Base-by-base conservation (phyloP, 352 stramenopile species). In the Plasmopara halstedii region DNA sequence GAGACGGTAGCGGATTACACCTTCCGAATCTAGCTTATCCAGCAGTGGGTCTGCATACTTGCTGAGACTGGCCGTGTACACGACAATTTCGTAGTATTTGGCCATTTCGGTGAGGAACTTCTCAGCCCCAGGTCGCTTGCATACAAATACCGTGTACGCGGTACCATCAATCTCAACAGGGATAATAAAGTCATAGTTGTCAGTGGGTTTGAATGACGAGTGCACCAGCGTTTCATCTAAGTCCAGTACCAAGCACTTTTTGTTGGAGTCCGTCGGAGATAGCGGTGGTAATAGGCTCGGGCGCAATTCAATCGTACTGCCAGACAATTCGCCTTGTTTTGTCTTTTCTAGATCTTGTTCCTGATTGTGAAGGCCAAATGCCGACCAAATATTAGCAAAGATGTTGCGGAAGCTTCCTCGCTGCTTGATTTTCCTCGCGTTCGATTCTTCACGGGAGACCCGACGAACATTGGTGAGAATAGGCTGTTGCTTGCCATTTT, bases 151-250 rank as follows among this genome's bases (percentile, higher is more conserved):
- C 42, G 95, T 75, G 56, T 91, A 73, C 11, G 83, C 56, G 2
- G 64, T 84, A 36, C 73, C 74, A 20, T 97, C 89, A 56, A 98
- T 97, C 38, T 97, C 85, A n/a, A 99, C 95, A 26, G 95, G 89
- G 53, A 99, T 98, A 32, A 99, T 85, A 69, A 97, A 98, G 73
- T 98, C 92, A 5, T 95, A 87, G 52, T 94, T 93, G n/a, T 67
- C 50, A 10, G 97, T 96, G 5, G 93, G 81, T 65, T 77, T 78
- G 61, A 99, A 99, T 33, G 89, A 98, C 27, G 85, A 97, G 73
- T 99, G 95, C 9, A 99, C 95, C 4, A 99, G 69, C n/a, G 96
- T 99, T 61, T 99, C 96, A 64, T 99, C 96, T 21, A 99, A 67
- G 53, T 99, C 96, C 17, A 99, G 69, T 21, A 97, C 83, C 19